Evolutionary conservation across 2,329 filamentous ascomycete species (phyloP), one percentile per base, ranked within the genome.

Genomic region (Penicillium sp.): DNA sequence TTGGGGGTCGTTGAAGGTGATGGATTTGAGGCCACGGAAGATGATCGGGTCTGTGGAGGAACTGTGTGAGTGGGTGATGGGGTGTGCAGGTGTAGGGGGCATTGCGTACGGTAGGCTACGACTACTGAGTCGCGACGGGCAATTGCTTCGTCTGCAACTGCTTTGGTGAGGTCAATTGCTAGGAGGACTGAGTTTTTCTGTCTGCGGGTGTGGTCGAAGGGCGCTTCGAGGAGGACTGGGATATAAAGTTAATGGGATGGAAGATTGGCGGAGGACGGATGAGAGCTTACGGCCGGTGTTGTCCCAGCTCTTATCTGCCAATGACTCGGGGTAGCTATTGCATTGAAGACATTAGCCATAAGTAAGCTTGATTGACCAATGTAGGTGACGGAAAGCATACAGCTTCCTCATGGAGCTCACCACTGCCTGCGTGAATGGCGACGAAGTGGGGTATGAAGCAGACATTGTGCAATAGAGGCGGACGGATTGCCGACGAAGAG

Each of bases 231-330:
- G 9, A 88, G 76, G 43, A 87, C 76, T 85, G 29, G 24, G 2
- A 19, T 9, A 35, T 34, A 12, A 19, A 13, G 9, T 1, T 2
- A n/a, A 48, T 4, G 10, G 3, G 9, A 9, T 3, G 3, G 9
- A 9, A n/a, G n/a, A n/a, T n/a, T n/a, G n/a, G n/a, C n/a, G n/a
- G n/a, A n/a, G n/a, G n/a, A n/a, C n/a, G n/a, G n/a, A n/a, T n/a
- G n/a, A 1, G 9, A 31, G 48, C 75, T 60, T 66, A 81, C 80
- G 68, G 47, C 93, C 93, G 15, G 94, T 95, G 64, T 98, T 98
- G 68, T 98, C 93, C 79, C 90, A 98, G 57, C 85, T 83, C 60
- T 84, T 84, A 65, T 97, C 93, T 9, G 93, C 93, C 37, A 96
- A 76, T 53, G 82, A 82, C 65, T 94, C 88, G 0, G 93, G 93